Evolutionary conservation across 2,329 filamentous ascomycete genomes (phyloP).

Genomic region (Trichoderma sp.): DNA sequence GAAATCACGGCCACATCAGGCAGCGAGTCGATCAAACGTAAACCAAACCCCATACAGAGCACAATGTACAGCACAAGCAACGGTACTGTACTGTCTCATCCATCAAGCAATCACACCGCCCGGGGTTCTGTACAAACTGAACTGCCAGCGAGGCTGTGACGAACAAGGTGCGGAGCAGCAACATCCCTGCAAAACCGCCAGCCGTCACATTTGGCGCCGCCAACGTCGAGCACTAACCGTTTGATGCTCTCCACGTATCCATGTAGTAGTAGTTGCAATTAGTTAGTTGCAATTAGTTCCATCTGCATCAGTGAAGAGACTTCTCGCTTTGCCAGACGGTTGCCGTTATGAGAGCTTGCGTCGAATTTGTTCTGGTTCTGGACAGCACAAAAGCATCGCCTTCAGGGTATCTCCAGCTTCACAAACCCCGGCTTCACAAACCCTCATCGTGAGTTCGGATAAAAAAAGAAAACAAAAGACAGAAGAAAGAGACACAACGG

Average conservation of each 20-base stretch:
- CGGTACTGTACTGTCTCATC: neutral
- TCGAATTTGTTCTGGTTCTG: neutral
- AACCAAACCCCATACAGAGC: neutral
- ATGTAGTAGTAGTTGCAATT: neutral
- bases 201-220: constrained; percentile 9
- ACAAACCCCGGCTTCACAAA: neutral
- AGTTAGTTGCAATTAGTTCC: neutral
- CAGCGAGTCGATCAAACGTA: neutral
- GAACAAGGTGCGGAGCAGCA: neutral
- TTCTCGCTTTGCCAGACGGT: neutral
- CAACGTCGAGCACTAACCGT: neutral
- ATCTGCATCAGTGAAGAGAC: neutral
- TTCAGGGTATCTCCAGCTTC: neutral
- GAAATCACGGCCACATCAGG: neutral
- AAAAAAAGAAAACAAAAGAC: neutral
- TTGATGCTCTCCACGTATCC: neutral
- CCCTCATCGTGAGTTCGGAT: neutral
- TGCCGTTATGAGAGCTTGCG: neutral
- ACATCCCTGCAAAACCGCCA: constrained; percentile 2
- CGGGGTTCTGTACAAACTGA: neutral
- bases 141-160: neutral
- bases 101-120: neutral
- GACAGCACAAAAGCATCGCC: neutral
- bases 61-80: neutral
- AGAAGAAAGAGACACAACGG: neutral